Evolutionary conservation across 148 eudicot genomes (phyloP), one percentile per base, ranked within the genome.

Genomic region (Cornus florida): DNA sequence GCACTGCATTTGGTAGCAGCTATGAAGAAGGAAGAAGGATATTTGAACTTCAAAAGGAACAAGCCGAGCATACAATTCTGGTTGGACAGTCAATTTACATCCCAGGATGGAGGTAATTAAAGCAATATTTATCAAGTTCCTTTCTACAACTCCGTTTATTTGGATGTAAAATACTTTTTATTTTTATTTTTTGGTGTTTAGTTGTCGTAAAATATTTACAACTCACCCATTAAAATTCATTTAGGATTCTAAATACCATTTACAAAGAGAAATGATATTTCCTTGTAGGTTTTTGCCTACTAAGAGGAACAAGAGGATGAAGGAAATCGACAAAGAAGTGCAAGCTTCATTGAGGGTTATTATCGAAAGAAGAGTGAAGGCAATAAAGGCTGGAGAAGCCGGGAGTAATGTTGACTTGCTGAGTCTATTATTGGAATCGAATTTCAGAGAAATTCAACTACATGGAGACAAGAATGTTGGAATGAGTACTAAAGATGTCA

Each of bases 1-100:
- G n/a, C n/a, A n/a, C n/a, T n/a, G n/a, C n/a, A n/a, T n/a, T 88
- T 22, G 88, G 85, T n/a, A n/a, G n/a, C 28, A 71, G 59, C 31
- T 72, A 79, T 17, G 82, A 74, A 67, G 73, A 80, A 80, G 82
- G 82, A 67, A 67, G 22, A 31, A 33, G 17, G 56, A 80, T 74
- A 48, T 80, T 80, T 48, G 48, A 80, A 80, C 82, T 80, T 66
- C 76, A 73, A n/a, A 77, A 60, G 33, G 76, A 79, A 43, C 76
- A 72, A 79, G 6, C 35, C 31, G 38, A 43, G 24, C 70, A 56
- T 48, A 64, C 24, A 17, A 28, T 70, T 43, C 32, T 65, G 19
- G n/a, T 20, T 66, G 4, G 17, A 1, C 62, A 24, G 32, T 35
- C 71, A 38, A 46, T 39, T 28, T 79, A 60, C 69, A 39, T 72